Conservation (phyloP, 2,329 filamentous ascomycete species). For the Septoria linicola region DNA sequence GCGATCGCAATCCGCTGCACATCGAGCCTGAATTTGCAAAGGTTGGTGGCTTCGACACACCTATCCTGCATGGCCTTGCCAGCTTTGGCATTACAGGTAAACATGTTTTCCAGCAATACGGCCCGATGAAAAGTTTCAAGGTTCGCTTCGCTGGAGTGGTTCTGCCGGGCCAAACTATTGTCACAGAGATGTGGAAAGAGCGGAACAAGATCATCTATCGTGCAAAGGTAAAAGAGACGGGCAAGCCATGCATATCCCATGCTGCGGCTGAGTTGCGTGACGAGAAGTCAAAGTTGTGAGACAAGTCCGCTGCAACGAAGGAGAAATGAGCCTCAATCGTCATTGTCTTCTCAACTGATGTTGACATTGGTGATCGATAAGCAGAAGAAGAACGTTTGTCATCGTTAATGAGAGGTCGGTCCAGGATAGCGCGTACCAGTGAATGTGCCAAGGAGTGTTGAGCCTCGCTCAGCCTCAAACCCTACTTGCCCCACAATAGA, state of each 20-base stretch:
- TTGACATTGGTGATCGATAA: no score
- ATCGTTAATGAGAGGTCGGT: no score
- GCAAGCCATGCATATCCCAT: slow-evolving; percentile 79
- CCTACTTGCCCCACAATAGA: no score
- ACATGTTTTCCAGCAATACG: slow-evolving; percentile 81
- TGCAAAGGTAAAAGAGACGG: slow-evolving; percentile 85
- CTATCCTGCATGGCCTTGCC: slow-evolving; percentile 93
- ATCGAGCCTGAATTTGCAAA: slow-evolving; percentile 92
- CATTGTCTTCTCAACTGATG: no score
- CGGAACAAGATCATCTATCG: slow-evolving; percentile 77
- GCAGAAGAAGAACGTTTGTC: no score
- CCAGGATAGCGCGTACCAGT: no score
- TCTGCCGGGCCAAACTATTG: slow-evolving; percentile 78
- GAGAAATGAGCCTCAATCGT: no score
- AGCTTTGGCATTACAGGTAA: slow-evolving; percentile 92
- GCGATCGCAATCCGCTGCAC: slow-evolving; percentile 94
- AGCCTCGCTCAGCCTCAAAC: no score
- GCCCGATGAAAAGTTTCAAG: slow-evolving; percentile 84
- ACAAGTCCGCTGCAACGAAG: no score
- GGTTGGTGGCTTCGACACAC: slow-evolving; percentile 88
- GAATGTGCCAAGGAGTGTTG: no score
- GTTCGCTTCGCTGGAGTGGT: slow-evolving; percentile 85
- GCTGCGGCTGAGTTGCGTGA: slow-evolving; percentile 68
- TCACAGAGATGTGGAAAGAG: slow-evolving; percentile 94
- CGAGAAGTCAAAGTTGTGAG: slow-evolving; percentile 50